phyloP scores from a whole-genome alignment of 2,329 filamentous ascomycete species.

The Elsinoe batatas region DNA sequence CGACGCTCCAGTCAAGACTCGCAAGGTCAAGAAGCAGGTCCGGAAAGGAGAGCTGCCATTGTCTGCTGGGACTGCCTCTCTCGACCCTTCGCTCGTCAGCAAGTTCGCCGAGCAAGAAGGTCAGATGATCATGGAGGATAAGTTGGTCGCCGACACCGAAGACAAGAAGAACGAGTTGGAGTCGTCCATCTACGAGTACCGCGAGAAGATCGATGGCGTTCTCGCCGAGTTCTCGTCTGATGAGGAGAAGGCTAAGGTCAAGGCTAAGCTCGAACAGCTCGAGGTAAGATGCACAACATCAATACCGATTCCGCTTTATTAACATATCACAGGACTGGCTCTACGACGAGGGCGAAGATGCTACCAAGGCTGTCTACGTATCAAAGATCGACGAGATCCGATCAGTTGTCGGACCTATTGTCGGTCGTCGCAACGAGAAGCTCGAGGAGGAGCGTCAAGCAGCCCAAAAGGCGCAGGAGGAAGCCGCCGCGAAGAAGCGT shows the following conservation, averaged over 20 bases:
- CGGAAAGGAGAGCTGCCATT: conserved; percentile 93
- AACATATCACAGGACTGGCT: conserved; percentile 70
- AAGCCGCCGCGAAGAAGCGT: conserved; percentile 51
- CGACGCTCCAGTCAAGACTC: conserved; percentile 68
- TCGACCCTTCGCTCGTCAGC: conserved; percentile 60
- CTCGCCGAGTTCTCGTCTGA: conserved; percentile 84
- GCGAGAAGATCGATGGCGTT: conserved; percentile 87
- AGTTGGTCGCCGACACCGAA: conserved; percentile 94
- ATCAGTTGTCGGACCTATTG: conserved; percentile 77
- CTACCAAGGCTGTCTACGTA: conserved; percentile 85
- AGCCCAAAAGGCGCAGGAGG: conserved; percentile 56
- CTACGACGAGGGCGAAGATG: conserved; percentile 93
- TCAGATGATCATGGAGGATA: conserved; percentile 94
- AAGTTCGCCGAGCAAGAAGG: conserved; percentile 71
- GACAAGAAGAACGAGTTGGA: conserved; percentile 99
- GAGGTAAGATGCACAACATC: conserved; percentile 53
- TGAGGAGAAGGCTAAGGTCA: conserved; percentile 82
- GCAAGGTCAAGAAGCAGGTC: conserved; percentile 99
- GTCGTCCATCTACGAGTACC: conserved; percentile 91
- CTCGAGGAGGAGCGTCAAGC: conserved; percentile 76
- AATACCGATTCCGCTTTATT: conserved; percentile 6
- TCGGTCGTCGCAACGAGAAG: conserved; percentile 93
- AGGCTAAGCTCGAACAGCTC: conserved; percentile 67
- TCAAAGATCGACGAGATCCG: conserved; percentile 95
- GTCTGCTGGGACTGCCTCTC: conserved; percentile 67